These are phyloP conservation scores for Acacia confusa DNA, from an alignment of 306 rosid genomes.

Conservation along the genomic window DNA sequence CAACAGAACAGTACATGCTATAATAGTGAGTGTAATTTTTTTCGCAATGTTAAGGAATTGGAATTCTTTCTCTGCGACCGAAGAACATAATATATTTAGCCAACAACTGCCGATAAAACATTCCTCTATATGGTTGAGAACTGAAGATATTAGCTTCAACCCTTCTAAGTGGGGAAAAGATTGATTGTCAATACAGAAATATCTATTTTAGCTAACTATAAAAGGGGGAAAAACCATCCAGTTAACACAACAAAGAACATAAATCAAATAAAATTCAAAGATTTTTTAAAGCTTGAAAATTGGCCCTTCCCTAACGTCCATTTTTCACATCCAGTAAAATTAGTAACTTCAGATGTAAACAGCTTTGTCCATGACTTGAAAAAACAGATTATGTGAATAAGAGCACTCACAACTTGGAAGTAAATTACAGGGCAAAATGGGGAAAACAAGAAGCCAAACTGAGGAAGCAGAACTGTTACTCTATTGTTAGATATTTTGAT, in stretches of 20 bases:
- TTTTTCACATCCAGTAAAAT: conserved; percentile 9
- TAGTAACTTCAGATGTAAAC: conserved; percentile 15
- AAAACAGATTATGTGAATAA: conserved; percentile 15
- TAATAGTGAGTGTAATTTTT: background rate
- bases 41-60: background rate
- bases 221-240: background rate
- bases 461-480: too few species aligned
- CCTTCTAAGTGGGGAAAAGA: conserved; percentile 6
- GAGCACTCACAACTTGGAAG: conserved; percentile 2
- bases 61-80: background rate
- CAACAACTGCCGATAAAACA: conserved; percentile 10
- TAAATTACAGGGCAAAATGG: background rate
- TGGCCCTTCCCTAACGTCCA: background rate
- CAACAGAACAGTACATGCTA: background rate
- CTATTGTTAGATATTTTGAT: too few species aligned
- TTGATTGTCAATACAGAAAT: conserved; percentile 14
- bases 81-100: conserved; percentile 14
- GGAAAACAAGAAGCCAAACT: too few species aligned
- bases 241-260: background rate
- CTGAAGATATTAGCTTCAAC: background rate
- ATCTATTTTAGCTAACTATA: background rate
- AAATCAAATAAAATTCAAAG: background rate
- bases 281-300: conserved; percentile 23
- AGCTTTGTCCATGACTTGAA: conserved; percentile 14
- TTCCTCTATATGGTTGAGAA: conserved; percentile 3